phyloP scores from a whole-genome alignment of 495 filamentous ascomycete genomes.

The Diplogelasinospora grovesii region DNA sequence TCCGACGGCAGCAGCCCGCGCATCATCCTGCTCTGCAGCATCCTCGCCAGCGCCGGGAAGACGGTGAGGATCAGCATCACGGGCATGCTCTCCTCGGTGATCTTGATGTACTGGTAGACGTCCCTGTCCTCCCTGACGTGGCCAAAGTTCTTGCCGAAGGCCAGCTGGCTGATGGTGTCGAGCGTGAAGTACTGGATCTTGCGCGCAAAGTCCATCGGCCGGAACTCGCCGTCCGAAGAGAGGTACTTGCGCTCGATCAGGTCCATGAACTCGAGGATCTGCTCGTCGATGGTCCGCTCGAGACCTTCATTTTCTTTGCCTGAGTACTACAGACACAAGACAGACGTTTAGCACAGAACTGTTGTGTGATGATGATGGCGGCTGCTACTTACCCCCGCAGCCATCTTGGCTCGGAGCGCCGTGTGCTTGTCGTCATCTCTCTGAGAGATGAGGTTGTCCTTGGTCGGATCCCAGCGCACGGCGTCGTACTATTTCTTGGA shows the following conservation, averaged over 20 bases:
- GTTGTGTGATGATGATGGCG: conserved; percentile 15
- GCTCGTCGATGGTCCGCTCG: conserved; percentile 32
- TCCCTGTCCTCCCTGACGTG: conserved; percentile 21
- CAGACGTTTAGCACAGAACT: neutral
- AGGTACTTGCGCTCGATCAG: conserved; percentile 41
- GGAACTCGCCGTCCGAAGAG: conserved; percentile 30
- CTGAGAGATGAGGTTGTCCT: conserved; percentile 32
- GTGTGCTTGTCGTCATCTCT: conserved; percentile 21
- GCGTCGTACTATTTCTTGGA: conserved; percentile 36
- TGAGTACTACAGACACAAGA: conserved; percentile 18
- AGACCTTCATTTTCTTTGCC: conserved; percentile 37
- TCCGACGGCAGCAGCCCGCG: conserved; percentile 50
- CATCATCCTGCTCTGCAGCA: conserved; percentile 48
- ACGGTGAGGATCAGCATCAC: conserved; percentile 39
- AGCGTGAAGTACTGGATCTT: conserved; percentile 25
- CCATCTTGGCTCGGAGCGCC: conserved; percentile 24
- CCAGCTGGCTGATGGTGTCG: conserved; percentile 25
- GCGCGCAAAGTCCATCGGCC: conserved; percentile 34
- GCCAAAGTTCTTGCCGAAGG: conserved; percentile 27
- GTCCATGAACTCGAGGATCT: conserved; percentile 29
- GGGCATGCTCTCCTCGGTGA: conserved; percentile 43
- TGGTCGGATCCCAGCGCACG: conserved; percentile 34
- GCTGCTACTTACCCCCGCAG: conserved; percentile 16
- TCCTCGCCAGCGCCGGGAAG: conserved; percentile 34
- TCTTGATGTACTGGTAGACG: conserved; percentile 23